Base-by-base conservation (phyloP, 257 asterid species). In the Coffea canephora region DNA sequence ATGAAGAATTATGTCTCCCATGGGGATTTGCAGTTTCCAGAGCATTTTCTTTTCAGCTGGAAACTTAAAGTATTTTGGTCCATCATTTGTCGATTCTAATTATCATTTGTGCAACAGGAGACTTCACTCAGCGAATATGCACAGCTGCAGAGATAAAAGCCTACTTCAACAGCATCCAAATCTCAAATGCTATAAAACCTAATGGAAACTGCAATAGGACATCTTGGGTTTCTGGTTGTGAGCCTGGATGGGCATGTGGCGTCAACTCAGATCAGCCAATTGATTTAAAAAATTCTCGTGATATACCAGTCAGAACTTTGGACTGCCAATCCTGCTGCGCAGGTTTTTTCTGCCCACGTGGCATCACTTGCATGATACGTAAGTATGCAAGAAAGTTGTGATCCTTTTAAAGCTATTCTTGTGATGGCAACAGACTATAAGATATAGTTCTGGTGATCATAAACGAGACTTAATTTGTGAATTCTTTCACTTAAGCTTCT, bases 281-380 rank as follows among this genome's bases (percentile, higher is more conserved):
- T 36, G 89, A 87, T 86, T 81, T 88, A 0, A 71, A 76, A 74
- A 80, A 84, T 79, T 75, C 84, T 31, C 84, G 68, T 50, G 87
- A 77, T 46, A 84, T 88, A 36, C 98, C 98, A 5, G 86, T 79
- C 6, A 90, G 98, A 87, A 88, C 91, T 65, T 81, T 83, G n/a
- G 82, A 83, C 31, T 94, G 98, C 25, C 92, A 86, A 55, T 79
- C 97, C 8, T 94, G 98, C 67, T 94, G 98, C 77, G 97, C 88
- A 69, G 98, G 98, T 1, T 94, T 94, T 84, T 94, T 92, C 71
- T 94, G 98, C 75, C 98, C 98, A 3, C 78, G 80, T 74, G 98
- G 98, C 70, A 79, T 94, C 80, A 89, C 98, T 81, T 94, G 97
- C 94, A 94, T 94, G 98, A 90, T 94, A 66, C 97, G 98, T 94